Evolutionary conservation across 768 basidiomycete species (phyloP).

Genomic region (Lactarius indigo): DNA sequence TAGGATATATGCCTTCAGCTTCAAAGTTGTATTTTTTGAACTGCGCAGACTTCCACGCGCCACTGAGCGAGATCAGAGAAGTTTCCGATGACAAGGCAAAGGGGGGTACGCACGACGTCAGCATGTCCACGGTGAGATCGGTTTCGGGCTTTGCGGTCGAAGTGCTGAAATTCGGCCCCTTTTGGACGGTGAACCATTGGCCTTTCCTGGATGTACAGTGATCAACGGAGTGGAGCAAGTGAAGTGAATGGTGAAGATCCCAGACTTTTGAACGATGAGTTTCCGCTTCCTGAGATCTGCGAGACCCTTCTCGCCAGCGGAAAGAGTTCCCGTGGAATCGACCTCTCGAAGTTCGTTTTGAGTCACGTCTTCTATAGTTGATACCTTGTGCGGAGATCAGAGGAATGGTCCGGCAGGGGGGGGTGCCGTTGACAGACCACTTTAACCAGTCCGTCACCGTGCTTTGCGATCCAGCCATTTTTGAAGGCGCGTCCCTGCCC

Average conservation of each 20-base stretch:
- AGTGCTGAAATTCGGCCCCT: slow-evolving; percentile 84
- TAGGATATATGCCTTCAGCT: slow-evolving; percentile 86
- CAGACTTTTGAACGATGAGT: slow-evolving; percentile 76
- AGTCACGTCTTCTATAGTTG: slow-evolving; percentile 69
- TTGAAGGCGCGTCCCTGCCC: slow-evolving; percentile 97
- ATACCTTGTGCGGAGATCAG: slow-evolving; percentile 42
- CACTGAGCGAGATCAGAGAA: slow-evolving; percentile 45
- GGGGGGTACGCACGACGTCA: slow-evolving; percentile 65
- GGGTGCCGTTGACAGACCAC: slow-evolving; percentile 53
- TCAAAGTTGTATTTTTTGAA: slow-evolving; percentile 99
- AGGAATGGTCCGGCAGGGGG: slow-evolving; percentile 5
- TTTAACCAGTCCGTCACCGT: slow-evolving; percentile 83
- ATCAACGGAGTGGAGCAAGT: background rate
- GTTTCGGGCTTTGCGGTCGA: slow-evolving; percentile 93
- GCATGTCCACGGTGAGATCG: slow-evolving; percentile 93
- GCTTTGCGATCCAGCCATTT: slow-evolving; percentile 93
- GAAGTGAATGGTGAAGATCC: background rate
- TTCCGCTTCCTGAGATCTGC: slow-evolving; percentile 92
- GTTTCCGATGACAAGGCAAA: background rate
- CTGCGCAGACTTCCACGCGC: slow-evolving; percentile 86
- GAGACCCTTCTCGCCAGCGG: slow-evolving; percentile 74
- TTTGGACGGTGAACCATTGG: slow-evolving; percentile 88
- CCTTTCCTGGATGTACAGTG: slow-evolving; percentile 62
- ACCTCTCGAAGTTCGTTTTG: slow-evolving; percentile 72
- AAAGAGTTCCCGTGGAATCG: slow-evolving; percentile 64